Evolutionary conservation across 768 basidiomycete genomes (phyloP).

Genomic region (Hericium rajendrae): DNA sequence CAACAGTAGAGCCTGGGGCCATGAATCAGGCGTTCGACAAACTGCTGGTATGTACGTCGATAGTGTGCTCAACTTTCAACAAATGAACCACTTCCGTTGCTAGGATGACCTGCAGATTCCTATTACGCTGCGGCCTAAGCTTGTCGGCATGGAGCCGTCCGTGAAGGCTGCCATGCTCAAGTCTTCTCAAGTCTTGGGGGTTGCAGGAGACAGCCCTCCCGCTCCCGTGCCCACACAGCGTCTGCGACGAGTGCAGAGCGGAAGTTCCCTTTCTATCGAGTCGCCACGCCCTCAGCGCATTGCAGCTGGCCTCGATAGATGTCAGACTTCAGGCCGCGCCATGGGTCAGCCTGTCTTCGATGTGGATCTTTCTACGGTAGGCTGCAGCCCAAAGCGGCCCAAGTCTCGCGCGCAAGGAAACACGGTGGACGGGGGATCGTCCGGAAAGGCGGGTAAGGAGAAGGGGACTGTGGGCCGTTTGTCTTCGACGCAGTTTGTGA

Average conservation of each 20-base stretch:
- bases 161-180: slow-evolving; percentile 91
- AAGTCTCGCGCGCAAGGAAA: slow-evolving; percentile 47
- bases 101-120: slow-evolving; percentile 91
- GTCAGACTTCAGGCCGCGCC: not conserved
- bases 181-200: slow-evolving; percentile 50
- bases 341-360: slow-evolving; percentile 25
- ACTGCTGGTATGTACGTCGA: slow-evolving; percentile 50
- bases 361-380: slow-evolving; percentile 42
- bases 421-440: slow-evolving; percentile 25
- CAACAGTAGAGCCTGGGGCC: slow-evolving; percentile 25
- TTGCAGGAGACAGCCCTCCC: slow-evolving; percentile 11
- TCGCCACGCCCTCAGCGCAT: slow-evolving; percentile 30
- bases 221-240: slow-evolving; percentile 37
- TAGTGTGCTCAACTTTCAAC: not conserved
- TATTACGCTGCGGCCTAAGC: slow-evolving; percentile 62
- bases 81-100: slow-evolving; percentile 1
- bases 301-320: slow-evolving; percentile 6
- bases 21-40: slow-evolving; percentile 72
- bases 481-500: slow-evolving; percentile 58
- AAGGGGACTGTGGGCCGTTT: slow-evolving; percentile 44
- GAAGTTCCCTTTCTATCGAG: slow-evolving; percentile 50
- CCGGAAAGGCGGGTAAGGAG: slow-evolving; percentile 35
- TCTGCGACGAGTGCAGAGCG: slow-evolving; percentile 64
- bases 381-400: slow-evolving; percentile 38
- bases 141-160: slow-evolving; percentile 69